Percentiles rank a stretch among this genome's conserved stretches.
Conservation (phyloP, 2,329 filamentous ascomycete species). For the Ceratocystis smalleyi region DNA sequence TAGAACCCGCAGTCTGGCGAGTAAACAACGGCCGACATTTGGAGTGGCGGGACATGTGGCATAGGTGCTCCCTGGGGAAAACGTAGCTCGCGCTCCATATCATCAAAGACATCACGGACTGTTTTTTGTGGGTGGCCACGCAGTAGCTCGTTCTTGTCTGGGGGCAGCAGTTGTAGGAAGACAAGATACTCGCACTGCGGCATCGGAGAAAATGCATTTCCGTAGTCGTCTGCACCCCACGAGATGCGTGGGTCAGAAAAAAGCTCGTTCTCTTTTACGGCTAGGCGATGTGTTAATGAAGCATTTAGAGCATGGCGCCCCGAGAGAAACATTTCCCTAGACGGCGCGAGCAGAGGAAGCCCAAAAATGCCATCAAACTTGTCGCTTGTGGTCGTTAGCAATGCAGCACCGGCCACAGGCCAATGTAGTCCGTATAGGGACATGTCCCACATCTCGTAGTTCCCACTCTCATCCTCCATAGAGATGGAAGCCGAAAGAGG, state of each 20-base stretch:
- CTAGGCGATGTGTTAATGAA: conserved; percentile 51
- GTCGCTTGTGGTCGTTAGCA: conserved; percentile 80
- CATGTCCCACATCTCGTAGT: conserved; percentile 56
- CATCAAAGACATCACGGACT: conserved; percentile 23
- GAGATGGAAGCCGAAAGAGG: conserved; percentile 14
- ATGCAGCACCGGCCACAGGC: conserved; percentile 58
- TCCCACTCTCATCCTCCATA: conserved; percentile 13
- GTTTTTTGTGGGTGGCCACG: not conserved
- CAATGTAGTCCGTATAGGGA: conserved; percentile 74
- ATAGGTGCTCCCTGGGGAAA: conserved; percentile 45
- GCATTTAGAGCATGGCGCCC: conserved; percentile 53
- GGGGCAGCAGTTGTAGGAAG: conserved; percentile 62
- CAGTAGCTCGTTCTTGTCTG: conserved; percentile 23
- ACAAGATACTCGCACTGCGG: conserved; percentile 70
- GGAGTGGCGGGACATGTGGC: conserved; percentile 37
- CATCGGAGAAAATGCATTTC: conserved; percentile 28
- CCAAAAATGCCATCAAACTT: conserved; percentile 89
- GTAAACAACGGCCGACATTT: conserved; percentile 48
- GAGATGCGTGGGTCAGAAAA: conserved; percentile 48
- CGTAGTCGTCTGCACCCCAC: conserved; percentile 50
- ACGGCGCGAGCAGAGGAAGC: conserved; percentile 63
- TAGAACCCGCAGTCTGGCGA: conserved; percentile 55
- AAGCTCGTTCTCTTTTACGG: conserved; percentile 46
- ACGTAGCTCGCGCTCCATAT: conserved; percentile 47
- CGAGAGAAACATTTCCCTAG: conserved; percentile 39